Conservation (phyloP, 2,329 filamentous ascomycete genomes). For the Ophiostoma australiae region DNA sequence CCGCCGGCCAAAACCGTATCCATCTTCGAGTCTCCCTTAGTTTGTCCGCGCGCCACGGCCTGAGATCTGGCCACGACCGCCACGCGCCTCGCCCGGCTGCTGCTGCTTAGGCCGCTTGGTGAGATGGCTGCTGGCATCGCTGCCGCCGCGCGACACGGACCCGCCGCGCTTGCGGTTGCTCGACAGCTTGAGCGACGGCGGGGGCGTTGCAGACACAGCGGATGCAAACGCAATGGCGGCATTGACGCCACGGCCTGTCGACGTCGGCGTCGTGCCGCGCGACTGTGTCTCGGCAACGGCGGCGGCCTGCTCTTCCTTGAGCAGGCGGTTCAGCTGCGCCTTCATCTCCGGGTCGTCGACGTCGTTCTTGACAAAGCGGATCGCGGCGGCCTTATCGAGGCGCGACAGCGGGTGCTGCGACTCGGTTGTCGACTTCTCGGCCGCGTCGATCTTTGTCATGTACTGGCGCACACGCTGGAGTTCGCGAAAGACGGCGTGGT, state of each 20-base stretch:
- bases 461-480: conserved; percentile 84
- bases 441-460: conserved; percentile 81
- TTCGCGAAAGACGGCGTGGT: conserved; percentile 80
- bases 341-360: conserved; percentile 54
- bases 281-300: conserved; percentile 23
- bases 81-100: not conserved
- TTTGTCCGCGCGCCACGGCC: conserved; percentile 19
- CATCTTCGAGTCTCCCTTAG: not conserved
- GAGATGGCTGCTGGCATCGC: conserved; percentile 14
- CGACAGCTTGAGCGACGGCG: conserved; percentile 5
- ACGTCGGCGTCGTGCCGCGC: not conserved
- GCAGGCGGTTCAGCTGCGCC: conserved; percentile 52
- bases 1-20: not conserved
- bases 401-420: conserved; percentile 40
- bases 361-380: conserved; percentile 75
- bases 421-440: conserved; percentile 48
- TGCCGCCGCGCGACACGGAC: not conserved
- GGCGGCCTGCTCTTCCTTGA: conserved; percentile 41
- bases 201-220: not conserved
- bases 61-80: conserved; percentile 18
- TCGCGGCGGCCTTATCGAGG: conserved; percentile 71
- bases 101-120: conserved; percentile 24
- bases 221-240: conserved; percentile 11
- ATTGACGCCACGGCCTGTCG: not conserved
- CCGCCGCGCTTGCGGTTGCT: conserved; percentile 19